Evolutionary conservation across 805 yeast species (phyloP).

Genomic region (Nakazawaea siamensis): DNA sequence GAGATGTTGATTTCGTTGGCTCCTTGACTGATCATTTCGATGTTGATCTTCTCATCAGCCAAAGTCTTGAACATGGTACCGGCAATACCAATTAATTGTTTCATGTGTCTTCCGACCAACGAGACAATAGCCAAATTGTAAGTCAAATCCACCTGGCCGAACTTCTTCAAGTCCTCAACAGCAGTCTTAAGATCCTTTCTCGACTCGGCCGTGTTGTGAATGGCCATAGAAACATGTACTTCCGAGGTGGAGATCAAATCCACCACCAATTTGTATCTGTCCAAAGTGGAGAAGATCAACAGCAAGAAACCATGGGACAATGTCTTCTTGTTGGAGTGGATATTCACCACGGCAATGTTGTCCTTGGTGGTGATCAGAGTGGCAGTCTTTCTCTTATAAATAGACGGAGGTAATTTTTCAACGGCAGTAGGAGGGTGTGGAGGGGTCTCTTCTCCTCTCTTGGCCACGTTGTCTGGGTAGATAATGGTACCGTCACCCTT

Average conservation of each 20-base stretch:
- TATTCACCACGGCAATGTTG: slow-evolving; percentile 84
- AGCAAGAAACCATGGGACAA: slow-evolving; percentile 94
- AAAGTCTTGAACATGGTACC: slow-evolving; percentile 93
- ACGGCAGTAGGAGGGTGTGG: slow-evolving; percentile 89
- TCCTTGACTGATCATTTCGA: slow-evolving; percentile 98
- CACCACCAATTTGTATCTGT: slow-evolving; percentile 77
- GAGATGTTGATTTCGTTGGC: slow-evolving; percentile 96
- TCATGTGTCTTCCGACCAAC: slow-evolving; percentile 95
- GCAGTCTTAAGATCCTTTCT: slow-evolving; percentile 56
- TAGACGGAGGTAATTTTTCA: slow-evolving; percentile 32
- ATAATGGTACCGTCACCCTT: slow-evolving; percentile 88
- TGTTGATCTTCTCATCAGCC: slow-evolving; percentile 86
- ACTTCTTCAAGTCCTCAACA: slow-evolving; percentile 63
- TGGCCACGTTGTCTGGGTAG: slow-evolving; percentile 83
- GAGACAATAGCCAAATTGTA: slow-evolving; percentile 86
- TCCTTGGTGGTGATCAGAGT: slow-evolving; percentile 96
- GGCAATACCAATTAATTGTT: slow-evolving; percentile 92
- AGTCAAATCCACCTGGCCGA: slow-evolving; percentile 87
- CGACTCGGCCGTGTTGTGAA: slow-evolving; percentile 65
- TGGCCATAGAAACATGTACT: slow-evolving; percentile 97
- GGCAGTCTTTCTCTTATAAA: slow-evolving; percentile 55
- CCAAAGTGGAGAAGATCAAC: slow-evolving; percentile 77
- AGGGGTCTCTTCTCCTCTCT: slow-evolving; percentile 84
- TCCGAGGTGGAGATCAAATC: slow-evolving; percentile 96
- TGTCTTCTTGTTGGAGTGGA: slow-evolving; percentile 90